These are phyloP conservation scores for Acer negundo DNA, from an alignment of 345 rosid genomes.

Conservation along the genomic window DNA sequence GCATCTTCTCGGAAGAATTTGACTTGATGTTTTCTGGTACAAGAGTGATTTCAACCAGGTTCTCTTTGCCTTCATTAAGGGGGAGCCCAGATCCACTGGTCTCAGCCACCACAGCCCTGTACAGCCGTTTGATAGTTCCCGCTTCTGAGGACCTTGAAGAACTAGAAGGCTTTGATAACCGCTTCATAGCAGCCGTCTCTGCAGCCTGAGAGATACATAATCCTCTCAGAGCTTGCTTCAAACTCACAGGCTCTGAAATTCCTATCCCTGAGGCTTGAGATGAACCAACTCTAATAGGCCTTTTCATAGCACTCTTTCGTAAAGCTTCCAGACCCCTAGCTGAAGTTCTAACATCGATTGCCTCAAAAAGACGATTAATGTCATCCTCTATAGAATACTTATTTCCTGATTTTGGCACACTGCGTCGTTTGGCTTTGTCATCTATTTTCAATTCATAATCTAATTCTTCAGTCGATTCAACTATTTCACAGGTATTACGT, in stretches of 20 bases:
- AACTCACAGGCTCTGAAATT: constrained; percentile 64
- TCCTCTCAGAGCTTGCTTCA: constrained; percentile 86
- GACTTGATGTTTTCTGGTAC: constrained; percentile 47
- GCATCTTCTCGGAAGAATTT: constrained; percentile 28
- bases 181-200: constrained; percentile 84
- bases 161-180: constrained; percentile 51
- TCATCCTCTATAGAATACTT: constrained; percentile 70
- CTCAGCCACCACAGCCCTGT: constrained; percentile 66
- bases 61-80: constrained; percentile 42
- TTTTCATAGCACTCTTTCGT: constrained; percentile 66
- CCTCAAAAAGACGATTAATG: constrained; percentile 68
- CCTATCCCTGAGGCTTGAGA: constrained; percentile 66
- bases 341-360: constrained; percentile 52
- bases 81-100: constrained; percentile 53
- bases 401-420: constrained; percentile 33
- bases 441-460: constrained; percentile 26
- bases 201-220: constrained; percentile 85
- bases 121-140: constrained; percentile 59
- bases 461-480: constrained; percentile 49
- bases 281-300: constrained; percentile 63
- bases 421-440: constrained; percentile 30
- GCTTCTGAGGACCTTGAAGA: constrained; percentile 55
- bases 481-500: constrained; percentile 54
- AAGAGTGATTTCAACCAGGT: constrained; percentile 62
- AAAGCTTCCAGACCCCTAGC: constrained; percentile 41